phyloP scores from a whole-genome alignment of 306 rosid genomes.

The Cucurbita pepo region DNA sequence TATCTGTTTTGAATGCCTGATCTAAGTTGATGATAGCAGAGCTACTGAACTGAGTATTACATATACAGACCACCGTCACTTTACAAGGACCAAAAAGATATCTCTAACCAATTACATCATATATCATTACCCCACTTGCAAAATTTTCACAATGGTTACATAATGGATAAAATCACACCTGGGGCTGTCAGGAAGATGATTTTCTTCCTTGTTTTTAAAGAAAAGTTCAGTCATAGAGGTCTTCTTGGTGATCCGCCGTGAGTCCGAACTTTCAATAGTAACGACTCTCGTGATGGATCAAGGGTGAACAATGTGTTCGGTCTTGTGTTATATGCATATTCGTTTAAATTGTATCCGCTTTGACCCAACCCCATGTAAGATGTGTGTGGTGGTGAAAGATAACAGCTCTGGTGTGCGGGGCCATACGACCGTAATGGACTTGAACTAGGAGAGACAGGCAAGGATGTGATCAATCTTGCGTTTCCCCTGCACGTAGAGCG shows the following conservation, averaged over 20 bases:
- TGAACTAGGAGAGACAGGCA: conserved; percentile 88
- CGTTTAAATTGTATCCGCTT: conserved; percentile 32
- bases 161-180: not conserved
- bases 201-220: not conserved
- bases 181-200: not conserved
- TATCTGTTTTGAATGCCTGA: not conserved
- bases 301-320: conserved; percentile 34
- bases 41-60: conserved; percentile 1
- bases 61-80: conserved; percentile 1
- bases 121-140: not conserved
- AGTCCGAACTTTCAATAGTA: conserved; percentile 37
- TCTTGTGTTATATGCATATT: conserved; percentile 29
- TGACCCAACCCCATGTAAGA: conserved; percentile 36
- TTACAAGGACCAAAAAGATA: conserved; percentile 6
- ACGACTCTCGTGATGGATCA: conserved; percentile 46
- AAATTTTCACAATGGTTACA: not conserved
- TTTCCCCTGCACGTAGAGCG: conserved; percentile 41
- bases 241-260: conserved; percentile 89
- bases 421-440: conserved; percentile 73
- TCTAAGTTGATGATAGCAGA: not conserved
- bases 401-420: conserved; percentile 30
- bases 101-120: not conserved
- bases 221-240: conserved; percentile 25
- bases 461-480: conserved; percentile 49
- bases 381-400: conserved; percentile 79